Conservation (phyloP, 2,329 filamentous ascomycete species). For the Cordyceps cicadae region DNA sequence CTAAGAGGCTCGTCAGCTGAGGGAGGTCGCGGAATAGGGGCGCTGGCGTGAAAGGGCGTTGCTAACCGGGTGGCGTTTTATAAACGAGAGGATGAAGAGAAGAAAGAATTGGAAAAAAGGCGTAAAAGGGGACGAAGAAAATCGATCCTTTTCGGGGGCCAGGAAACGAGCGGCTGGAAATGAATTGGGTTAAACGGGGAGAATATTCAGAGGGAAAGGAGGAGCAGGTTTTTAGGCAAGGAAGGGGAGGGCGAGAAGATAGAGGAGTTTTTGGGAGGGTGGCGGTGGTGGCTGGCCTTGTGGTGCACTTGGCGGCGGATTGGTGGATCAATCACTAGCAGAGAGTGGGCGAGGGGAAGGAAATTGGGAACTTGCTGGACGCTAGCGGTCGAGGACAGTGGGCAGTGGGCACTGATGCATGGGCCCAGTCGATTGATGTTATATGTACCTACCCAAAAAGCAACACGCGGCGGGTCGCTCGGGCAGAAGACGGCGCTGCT, state of each 20-base stretch:
- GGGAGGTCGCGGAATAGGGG: background rate
- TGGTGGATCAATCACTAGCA: background rate
- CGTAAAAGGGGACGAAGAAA: background rate
- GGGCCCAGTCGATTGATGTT: background rate
- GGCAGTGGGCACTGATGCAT: background rate
- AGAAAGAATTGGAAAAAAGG: background rate
- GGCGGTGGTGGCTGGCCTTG: background rate
- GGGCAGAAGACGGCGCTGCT: background rate
- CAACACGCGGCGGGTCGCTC: background rate
- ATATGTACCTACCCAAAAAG: background rate
- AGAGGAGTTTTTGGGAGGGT: background rate
- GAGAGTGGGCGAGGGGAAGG: background rate
- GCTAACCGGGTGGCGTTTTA: background rate
- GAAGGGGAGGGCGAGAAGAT: background rate
- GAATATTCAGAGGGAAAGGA: conserved; percentile 1
- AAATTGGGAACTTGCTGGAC: background rate
- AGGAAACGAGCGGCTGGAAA: conserved; percentile 13
- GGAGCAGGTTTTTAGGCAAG: conserved; percentile 7
- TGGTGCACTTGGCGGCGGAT: background rate
- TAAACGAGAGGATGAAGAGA: conserved; percentile 6
- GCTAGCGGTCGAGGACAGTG: background rate
- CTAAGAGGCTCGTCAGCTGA: background rate
- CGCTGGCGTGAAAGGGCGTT: background rate
- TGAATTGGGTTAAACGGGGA: conserved; percentile 4
- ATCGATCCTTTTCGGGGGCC: conserved; percentile 2